Percentiles rank a stretch among this genome's conserved stretches.
phyloP scores from a whole-genome alignment of 805 yeast genomes.

The Cyberlindnera misumaiensis region DNA sequence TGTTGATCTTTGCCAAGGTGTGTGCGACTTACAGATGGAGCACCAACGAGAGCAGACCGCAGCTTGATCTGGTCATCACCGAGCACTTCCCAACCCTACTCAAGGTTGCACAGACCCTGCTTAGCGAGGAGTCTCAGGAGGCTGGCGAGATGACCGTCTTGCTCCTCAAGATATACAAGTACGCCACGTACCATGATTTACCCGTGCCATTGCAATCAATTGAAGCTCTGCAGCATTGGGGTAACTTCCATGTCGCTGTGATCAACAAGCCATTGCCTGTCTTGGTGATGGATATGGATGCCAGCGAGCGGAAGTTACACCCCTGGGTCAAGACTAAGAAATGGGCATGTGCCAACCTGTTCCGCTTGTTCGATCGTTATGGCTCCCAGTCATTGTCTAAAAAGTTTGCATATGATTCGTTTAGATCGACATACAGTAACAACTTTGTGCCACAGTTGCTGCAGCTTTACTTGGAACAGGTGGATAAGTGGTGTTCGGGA shows the following conservation, averaged over 20 bases:
- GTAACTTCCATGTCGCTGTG: conserved; percentile 64
- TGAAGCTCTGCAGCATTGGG: conserved; percentile 58
- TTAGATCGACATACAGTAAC: conserved; percentile 44
- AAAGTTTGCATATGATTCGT: conserved; percentile 53
- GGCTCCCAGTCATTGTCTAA: conserved; percentile 42
- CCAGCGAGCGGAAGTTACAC: conserved; percentile 42
- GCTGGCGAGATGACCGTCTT: conserved; percentile 70
- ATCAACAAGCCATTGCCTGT: conserved; percentile 54
- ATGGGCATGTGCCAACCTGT: conserved; percentile 81
- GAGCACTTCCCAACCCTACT: conserved; percentile 62
- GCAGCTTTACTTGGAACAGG: conserved; percentile 52
- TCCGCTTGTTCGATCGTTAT: conserved; percentile 65
- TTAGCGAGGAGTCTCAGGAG: conserved; percentile 34
- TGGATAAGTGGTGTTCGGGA: conserved; percentile 67
- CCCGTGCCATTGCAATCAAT: conserved; percentile 56
- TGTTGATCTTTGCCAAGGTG: conserved; percentile 64
- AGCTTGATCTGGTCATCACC: conserved; percentile 46
- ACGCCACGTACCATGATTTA: conserved; percentile 63
- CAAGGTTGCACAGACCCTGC: conserved; percentile 52
- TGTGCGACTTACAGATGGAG: conserved; percentile 68
- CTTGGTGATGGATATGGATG: conserved; percentile 42
- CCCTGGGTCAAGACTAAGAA: conserved; percentile 76
- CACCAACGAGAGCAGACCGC: conserved; percentile 45
- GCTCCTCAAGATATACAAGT: conserved; percentile 71
- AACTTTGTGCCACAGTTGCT: conserved; percentile 72